Evolutionary conservation across 176 grass and related monocot genomes (phyloP).

Genomic region (Lolium perenne): DNA sequence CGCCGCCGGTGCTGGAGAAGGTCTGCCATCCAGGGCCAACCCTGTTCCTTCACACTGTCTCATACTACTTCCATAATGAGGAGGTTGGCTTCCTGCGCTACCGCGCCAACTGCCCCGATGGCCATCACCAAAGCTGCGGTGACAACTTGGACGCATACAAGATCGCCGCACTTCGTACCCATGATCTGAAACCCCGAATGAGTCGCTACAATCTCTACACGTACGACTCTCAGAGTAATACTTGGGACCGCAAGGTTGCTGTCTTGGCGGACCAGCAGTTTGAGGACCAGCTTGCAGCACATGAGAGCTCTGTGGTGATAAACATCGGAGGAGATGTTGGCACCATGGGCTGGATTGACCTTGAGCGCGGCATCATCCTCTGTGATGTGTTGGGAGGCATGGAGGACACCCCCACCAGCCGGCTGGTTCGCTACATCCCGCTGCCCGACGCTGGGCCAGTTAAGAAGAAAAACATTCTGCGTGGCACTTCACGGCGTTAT

Average conservation of each 20-base stretch:
- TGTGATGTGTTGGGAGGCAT: neutral
- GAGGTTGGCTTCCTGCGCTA: slow-evolving; percentile 1
- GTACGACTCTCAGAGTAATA: too few relatives aligned
- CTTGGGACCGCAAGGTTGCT: too few relatives aligned
- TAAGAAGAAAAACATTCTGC: too few relatives aligned
- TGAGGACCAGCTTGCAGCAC: too few relatives aligned
- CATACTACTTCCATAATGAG: neutral
- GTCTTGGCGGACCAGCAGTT: too few relatives aligned
- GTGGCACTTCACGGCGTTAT: neutral
- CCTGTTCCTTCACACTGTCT: neutral
- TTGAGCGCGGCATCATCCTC: neutral
- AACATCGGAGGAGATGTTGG: neutral
- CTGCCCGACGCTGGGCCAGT: neutral
- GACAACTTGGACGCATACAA: too few relatives aligned
- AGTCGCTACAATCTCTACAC: too few relatives aligned
- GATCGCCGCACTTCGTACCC: too few relatives aligned
- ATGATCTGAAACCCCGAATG: too few relatives aligned
- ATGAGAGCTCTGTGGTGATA: neutral
- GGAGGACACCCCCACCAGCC: neutral
- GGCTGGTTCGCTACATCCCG: neutral
- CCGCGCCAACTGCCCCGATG: neutral
- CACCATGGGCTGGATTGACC: slow-evolving; percentile 8
- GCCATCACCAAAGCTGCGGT: too few relatives aligned
- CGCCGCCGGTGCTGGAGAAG: neutral
- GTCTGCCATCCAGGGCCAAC: neutral